Conservation (phyloP, 345 rosid genomes). For the Xanthoceras sorbifolium region DNA sequence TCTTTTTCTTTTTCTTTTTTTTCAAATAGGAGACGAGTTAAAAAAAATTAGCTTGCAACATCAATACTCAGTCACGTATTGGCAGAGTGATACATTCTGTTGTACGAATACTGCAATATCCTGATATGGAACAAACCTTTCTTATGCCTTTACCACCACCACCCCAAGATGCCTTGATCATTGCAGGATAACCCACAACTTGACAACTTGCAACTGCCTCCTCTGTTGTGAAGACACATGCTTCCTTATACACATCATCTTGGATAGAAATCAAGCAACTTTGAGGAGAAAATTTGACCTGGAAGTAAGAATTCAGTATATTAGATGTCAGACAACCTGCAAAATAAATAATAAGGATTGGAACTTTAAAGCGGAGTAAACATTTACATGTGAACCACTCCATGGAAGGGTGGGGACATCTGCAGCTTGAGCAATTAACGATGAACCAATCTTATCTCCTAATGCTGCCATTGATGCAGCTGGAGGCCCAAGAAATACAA, state of each 20-base stretch:
- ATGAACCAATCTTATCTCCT: constrained; percentile 99
- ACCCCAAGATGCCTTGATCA: constrained; percentile 99
- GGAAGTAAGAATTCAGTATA: constrained; percentile 28
- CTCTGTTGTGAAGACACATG: constrained; percentile 96
- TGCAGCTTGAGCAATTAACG: constrained; percentile 99
- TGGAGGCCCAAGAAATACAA: constrained; percentile 95
- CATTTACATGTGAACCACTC: constrained; percentile 96
- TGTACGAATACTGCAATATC: constrained; percentile 6
- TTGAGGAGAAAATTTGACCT: constrained; percentile 83
- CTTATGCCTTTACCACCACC: constrained; percentile 99
- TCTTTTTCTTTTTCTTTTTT: too few relatives aligned
- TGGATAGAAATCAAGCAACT: constrained; percentile 83
- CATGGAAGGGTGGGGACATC: constrained; percentile 98
- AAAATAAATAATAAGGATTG: neutral
- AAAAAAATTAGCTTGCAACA: neutral
- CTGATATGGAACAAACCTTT: constrained; percentile 61
- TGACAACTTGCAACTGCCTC: constrained; percentile 98
- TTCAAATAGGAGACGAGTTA: neutral
- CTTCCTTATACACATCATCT: constrained; percentile 85
- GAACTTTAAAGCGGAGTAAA: neutral
- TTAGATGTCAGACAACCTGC: constrained; percentile 20
- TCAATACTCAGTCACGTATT: neutral
- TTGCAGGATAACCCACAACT: constrained; percentile 98
- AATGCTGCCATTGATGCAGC: constrained; percentile 89
- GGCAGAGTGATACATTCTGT: neutral